Conservation (phyloP, 1,284 basidiomycete species). For the Microbotryum intermedium region DNA sequence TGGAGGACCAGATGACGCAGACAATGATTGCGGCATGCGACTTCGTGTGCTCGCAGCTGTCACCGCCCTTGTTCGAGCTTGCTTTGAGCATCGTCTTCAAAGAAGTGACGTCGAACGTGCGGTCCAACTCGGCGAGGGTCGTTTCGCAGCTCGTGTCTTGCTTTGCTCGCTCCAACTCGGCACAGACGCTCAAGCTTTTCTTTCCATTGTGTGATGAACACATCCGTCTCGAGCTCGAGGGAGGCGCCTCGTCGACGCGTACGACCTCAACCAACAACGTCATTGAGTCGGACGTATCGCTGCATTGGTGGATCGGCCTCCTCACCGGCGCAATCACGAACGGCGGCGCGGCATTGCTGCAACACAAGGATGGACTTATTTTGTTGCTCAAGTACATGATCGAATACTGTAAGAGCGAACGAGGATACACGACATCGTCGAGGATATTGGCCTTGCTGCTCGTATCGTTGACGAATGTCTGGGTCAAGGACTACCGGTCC, state of each 20-base stretch:
- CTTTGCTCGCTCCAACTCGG: conserved; percentile 69
- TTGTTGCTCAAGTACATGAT: conserved; percentile 61
- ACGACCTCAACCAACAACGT: conserved; percentile 80
- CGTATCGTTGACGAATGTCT: conserved; percentile 65
- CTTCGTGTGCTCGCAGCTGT: conserved; percentile 77
- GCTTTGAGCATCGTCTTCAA: conserved; percentile 76
- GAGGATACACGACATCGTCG: conserved; percentile 76
- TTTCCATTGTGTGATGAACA: conserved; percentile 69
- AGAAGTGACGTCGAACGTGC: conserved; percentile 73
- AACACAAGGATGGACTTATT: conserved; percentile 60
- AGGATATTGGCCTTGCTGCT: conserved; percentile 70
- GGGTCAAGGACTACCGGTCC: conserved; percentile 72
- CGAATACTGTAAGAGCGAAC: conserved; percentile 75
- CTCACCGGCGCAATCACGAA: conserved; percentile 68
- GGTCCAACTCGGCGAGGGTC: conserved; percentile 79
- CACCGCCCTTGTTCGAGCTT: conserved; percentile 75
- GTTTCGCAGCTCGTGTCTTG: conserved; percentile 84
- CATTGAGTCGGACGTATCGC: conserved; percentile 75
- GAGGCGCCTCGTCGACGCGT: conserved; percentile 83
- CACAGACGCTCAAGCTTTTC: conserved; percentile 63
- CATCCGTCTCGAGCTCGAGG: conserved; percentile 75
- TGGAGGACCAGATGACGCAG: conserved; percentile 73
- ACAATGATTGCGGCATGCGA: conserved; percentile 72
- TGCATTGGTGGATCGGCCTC: conserved; percentile 86
- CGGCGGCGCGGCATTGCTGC: conserved; percentile 57